Conservation (phyloP, 192 early-diverging fungal genomes). For the Backusella parvicylindrica region DNA sequence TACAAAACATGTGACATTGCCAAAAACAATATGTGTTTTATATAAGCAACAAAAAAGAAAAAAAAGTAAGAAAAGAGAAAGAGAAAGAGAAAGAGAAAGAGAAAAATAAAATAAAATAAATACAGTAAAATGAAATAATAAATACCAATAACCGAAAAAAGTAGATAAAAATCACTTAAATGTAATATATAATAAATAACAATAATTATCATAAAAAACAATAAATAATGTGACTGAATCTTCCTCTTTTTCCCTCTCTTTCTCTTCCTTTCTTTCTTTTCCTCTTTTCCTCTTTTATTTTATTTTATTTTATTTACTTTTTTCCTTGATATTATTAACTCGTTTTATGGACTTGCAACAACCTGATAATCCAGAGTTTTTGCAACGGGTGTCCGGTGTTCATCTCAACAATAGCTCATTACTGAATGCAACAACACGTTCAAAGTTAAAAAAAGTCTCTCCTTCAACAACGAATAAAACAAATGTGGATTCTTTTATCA, state of each 20-base stretch:
- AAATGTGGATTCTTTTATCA: background rate
- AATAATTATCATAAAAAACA: background rate
- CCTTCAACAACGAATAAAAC: background rate
- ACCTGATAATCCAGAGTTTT: background rate
- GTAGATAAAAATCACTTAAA: background rate
- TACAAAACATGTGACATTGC: background rate
- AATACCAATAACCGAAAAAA: background rate
- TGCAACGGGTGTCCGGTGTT: background rate
- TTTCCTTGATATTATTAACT: background rate
- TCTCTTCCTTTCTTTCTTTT: background rate
- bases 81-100: background rate
- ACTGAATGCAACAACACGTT: constrained; percentile 1
- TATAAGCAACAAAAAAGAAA: background rate
- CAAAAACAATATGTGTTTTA: background rate
- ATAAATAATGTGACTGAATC: constrained; percentile 1
- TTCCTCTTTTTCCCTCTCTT: background rate
- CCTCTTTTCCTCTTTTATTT: background rate
- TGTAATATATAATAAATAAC: background rate
- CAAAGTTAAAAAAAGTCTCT: background rate
- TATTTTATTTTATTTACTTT: background rate
- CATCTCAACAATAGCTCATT: background rate
- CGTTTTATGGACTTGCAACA: background rate
- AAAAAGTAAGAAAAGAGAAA: background rate
- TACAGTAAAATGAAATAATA: background rate
- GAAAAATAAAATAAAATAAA: background rate